These are phyloP conservation scores for Suillus tomentosus DNA, from an alignment of 768 basidiomycete genomes.

Conservation along the genomic window DNA sequence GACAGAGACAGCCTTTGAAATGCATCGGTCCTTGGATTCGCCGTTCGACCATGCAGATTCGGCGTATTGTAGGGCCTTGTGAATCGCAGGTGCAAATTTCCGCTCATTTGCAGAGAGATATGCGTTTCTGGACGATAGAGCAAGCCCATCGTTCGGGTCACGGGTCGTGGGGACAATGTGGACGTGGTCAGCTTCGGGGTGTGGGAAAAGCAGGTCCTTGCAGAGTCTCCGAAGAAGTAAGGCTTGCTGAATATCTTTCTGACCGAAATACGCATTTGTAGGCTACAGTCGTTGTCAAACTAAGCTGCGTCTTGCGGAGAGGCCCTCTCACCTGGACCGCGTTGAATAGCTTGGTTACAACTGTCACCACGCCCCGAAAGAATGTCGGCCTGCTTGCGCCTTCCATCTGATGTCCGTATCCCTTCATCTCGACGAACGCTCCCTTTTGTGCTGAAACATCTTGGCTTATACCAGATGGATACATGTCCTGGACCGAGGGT, in stretches of 20 bases:
- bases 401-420: conserved; percentile 92
- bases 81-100: conserved; percentile 61
- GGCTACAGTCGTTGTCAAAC: conserved; percentile 53
- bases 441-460: conserved; percentile 75
- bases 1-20: conserved; percentile 44
- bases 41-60: conserved; percentile 56
- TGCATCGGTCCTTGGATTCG: conserved; percentile 49
- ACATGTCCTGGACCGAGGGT: conserved; percentile 83
- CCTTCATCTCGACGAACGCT: conserved; percentile 91
- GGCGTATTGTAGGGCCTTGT: conserved; percentile 65
- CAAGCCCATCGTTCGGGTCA: conserved; percentile 63
- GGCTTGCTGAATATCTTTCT: conserved; percentile 98
- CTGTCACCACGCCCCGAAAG: conserved; percentile 93
- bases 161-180: conserved; percentile 88
- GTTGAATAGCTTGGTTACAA: conserved; percentile 95
- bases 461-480: conserved; percentile 88
- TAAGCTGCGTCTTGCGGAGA: background rate
- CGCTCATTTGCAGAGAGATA: conserved; percentile 74
- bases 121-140: conserved; percentile 88
- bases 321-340: conserved; percentile 69
- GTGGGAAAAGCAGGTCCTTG: conserved; percentile 76
- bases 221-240: conserved; percentile 78
- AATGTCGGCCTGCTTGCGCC: conserved; percentile 85
- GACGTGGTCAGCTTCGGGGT: conserved; percentile 72
- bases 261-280: conserved; percentile 91